Base-by-base conservation (phyloP, 768 basidiomycete genomes). In the Aureoboletus auriporus region DNA sequence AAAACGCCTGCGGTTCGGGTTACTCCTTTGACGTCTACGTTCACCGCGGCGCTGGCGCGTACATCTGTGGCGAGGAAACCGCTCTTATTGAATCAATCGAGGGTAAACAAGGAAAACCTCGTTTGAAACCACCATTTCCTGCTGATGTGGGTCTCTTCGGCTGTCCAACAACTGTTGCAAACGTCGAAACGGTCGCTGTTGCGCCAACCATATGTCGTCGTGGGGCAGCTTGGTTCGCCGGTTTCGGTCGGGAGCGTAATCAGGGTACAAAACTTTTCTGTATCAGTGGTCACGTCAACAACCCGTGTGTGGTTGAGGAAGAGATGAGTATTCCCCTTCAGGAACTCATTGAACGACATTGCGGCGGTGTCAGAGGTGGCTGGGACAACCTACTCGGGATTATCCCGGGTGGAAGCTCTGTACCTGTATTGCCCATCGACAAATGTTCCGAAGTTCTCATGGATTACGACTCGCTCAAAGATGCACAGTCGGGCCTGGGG, bases 371-470 rank as follows among this genome's bases (percentile, higher is more conserved):
- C 36, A 71, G 75, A 31, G 95, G 95, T 47, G 95, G 95, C 8
- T 99, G 95, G 95, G 85, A 94, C 61, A 98, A 99, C 71, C 67
- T 97, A 16, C 80, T 96, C 29, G 95, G 95, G n/a, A 94, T 96
- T 59, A 82, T 97, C 53, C 94, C 95, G 5, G 95, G 95, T 48
- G 95, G 95, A 17, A 86, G 84, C 46, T 96, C 93, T 4, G 95
- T 98, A 3, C 95, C 95, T 11, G 83, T 99, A 39, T 73, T 99
- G 34, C 93, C 93, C 8, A 90, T 80, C 44, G 73, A 85, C 56
- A 78, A 79, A 55, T 95, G 90, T 60, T 82, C 81, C 43, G 86
- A 92, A 65, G 95, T 94, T 34, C 74, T 99, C 50, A 98, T 99
- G 95, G 95, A 98, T 72, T 99, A 85, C 62, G 95, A 99, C 70